Conservation (phyloP, 305 asterid species). For the Fraxinus latifolia region DNA sequence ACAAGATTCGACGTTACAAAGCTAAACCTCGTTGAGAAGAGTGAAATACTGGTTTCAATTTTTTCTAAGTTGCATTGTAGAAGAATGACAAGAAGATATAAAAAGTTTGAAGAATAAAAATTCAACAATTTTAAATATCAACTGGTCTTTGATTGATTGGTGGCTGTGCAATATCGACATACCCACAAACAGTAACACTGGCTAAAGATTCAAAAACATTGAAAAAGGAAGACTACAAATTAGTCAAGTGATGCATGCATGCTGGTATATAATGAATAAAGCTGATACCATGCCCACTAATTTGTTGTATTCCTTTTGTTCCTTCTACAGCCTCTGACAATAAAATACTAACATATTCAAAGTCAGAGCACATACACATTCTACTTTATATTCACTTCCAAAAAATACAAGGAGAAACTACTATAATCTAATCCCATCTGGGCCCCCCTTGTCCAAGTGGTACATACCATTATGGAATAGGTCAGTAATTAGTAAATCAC, state of each 20-base stretch:
- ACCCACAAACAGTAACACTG: conserved; percentile 19
- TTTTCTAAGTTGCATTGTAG: background rate
- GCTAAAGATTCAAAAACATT: background rate
- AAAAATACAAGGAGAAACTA: conserved; percentile 31
- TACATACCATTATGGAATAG: conserved; percentile 24
- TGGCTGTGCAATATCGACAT: background rate
- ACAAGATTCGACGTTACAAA: background rate
- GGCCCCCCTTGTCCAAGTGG: conserved; percentile 8
- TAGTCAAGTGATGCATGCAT: conserved; percentile 22
- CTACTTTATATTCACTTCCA: conserved; percentile 15
- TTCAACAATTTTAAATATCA: background rate
- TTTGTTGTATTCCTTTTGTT: conserved; percentile 40
- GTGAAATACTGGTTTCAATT: background rate
- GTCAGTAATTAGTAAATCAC: conserved; percentile 20
- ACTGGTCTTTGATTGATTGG: background rate
- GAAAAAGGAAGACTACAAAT: background rate
- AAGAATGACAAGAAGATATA: background rate
- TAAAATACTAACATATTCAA: conserved; percentile 14
- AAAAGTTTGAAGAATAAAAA: background rate
- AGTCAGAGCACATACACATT: background rate
- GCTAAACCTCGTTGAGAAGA: background rate
- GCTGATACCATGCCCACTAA: conserved; percentile 29
- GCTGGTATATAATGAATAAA: conserved; percentile 25
- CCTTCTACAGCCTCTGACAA: conserved; percentile 2
- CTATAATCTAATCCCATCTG: background rate